Evolutionary conservation across 108 stramenopile genomes (phyloP), one percentile per base, ranked within the genome.

Genomic region (Conticribra guillardii): DNA sequence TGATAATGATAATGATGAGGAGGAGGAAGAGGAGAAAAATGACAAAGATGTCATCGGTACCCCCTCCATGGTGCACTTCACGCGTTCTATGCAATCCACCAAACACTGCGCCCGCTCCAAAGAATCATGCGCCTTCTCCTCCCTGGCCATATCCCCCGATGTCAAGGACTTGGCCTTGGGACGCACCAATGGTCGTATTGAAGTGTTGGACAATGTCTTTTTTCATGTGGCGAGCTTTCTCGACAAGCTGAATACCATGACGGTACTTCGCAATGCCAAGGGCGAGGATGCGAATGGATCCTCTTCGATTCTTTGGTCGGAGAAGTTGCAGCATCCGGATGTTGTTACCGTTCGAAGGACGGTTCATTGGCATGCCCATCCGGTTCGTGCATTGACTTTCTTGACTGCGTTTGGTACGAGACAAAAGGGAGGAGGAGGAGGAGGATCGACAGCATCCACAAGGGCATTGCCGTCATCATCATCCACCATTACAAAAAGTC

Each of bases 351-450:
- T 88, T 9, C 67, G 63, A 27, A 61, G 85, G 19, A 69, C 74
- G 23, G 67, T 91, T 1, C 93, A 94, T 48, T 94, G 93, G 93
- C 93, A 94, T 56, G 72, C 93, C 1, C 90, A 89, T 65, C 81
- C 93, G 3, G 90, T 91, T 2, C 48, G 81, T 15, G 73, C 82
- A 0, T 52, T 93, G 54, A 47, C 77, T 1, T 89, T 76, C 69
- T 57, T 83, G 29, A 45, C 62, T 0, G 29, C 62, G 29, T 48
- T 56, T 47, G 53, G 31, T 21, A 22, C n/a, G n/a, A n/a, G n/a
- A n/a, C n/a, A n/a, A n/a, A n/a, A n/a, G n/a, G n/a, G n/a, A n/a
- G n/a, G n/a, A n/a, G n/a, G n/a, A n/a, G n/a, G n/a, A n/a, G n/a
- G n/a, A n/a, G n/a, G n/a, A n/a, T n/a, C n/a, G 49, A 15, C 26